Evolutionary conservation across 805 yeast genomes (phyloP), one percentile per base, ranked within the genome.

Genomic region (Wickerhamiella siamensis): DNA sequence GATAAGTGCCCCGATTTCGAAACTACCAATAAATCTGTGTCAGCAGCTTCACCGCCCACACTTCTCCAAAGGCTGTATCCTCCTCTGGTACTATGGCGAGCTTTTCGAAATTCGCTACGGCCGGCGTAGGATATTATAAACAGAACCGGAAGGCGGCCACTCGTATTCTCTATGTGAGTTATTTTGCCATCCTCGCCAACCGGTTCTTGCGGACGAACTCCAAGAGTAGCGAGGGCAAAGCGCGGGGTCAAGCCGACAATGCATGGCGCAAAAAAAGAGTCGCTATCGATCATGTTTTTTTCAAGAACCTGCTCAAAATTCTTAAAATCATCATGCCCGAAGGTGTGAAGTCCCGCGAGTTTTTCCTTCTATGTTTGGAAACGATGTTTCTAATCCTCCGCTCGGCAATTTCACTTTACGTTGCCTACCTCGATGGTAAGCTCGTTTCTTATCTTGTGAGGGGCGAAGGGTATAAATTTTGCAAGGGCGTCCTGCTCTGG

Each of bases 341-440:
- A 10, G 56, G 62, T 19, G 31, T 55, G 16, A 32, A 40, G 24
- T 51, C 58, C 29, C 47, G 50, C 29, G 63, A 61, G 43, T 55
- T 64, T 35, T 51, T 58, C 55, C 47, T 59, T 33, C 54, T 82
- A 31, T 45, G 57, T 1, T 49, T 71, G 0, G 88, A 83, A 58
- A 60, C 83, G 4, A 54, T 65, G 0, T 64, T 83, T 20, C 65
- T 87, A 36, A 68, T 81, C 3, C 48, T 71, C 4, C 69, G 94
- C 48, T 88, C 95, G 0, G 58, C 77, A 19, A 61, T 87, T 21
- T 79, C 94, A 2, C 67, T 87, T 37, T 77, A 77, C 53, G 87
- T 86, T 14, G 95, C 96, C 4, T 73, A 79, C 10, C 66, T 87
- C 44, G 96, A 87, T 59, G 96, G 96, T 49, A 66, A 69, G 54